These are phyloP conservation scores for Musa beccarii DNA, from an alignment of 176 grass and related monocot species.

Conservation along the genomic window DNA sequence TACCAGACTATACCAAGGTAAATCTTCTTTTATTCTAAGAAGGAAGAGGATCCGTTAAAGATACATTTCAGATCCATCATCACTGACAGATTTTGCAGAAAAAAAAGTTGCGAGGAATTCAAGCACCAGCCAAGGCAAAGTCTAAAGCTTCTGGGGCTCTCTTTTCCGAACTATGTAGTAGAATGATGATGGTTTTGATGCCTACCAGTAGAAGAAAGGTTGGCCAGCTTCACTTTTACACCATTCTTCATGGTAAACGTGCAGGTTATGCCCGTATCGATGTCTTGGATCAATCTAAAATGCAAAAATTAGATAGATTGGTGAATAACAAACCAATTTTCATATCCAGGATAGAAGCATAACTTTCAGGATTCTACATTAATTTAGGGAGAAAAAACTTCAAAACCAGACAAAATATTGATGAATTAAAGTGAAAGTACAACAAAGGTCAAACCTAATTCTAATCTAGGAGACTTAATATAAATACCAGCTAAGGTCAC, in stretches of 20 bases:
- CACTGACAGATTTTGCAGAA: neutral
- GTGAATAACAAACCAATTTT: neutral
- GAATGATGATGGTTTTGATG: neutral
- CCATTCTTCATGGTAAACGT: conserved; percentile 85
- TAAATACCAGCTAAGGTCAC: neutral
- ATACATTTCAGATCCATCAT: too few relatives aligned
- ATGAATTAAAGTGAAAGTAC: neutral
- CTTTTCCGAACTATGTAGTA: neutral
- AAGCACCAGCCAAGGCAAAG: neutral
- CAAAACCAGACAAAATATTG: neutral
- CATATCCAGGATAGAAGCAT: neutral
- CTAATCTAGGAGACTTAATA: neutral
- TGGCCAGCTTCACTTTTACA: conserved; percentile 61
- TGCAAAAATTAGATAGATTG: conserved; percentile 4
- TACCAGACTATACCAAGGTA: too few relatives aligned
- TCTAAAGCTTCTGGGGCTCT: too few relatives aligned
- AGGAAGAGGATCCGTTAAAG: too few relatives aligned
- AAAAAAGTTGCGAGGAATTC: neutral
- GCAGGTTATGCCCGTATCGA: conserved; percentile 85
- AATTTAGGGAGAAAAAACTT: too few relatives aligned
- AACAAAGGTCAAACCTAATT: neutral
- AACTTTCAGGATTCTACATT: too few relatives aligned
- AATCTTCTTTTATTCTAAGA: too few relatives aligned
- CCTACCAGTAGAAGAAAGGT: conserved; percentile 96
- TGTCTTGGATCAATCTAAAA: conserved; percentile 85